Evolutionary conservation across 2,329 filamentous ascomycete species (phyloP).

Genomic region (Fusarium goolgardi): DNA sequence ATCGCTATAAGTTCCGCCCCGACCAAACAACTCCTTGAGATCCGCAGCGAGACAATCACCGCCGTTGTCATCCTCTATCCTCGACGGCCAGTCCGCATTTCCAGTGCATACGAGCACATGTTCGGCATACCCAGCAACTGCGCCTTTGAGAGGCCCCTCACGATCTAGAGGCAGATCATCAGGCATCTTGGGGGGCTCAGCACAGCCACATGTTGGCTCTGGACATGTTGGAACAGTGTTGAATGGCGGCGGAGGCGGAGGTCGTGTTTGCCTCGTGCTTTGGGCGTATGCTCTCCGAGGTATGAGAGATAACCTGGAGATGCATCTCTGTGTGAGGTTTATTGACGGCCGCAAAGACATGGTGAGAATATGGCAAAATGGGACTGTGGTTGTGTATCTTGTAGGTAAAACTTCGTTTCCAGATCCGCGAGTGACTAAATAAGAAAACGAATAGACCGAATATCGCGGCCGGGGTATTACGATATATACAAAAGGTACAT

Average conservation of each 20-base stretch:
- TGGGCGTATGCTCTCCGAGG: slow-evolving; percentile 33
- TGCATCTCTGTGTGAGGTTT: slow-evolving; percentile 26
- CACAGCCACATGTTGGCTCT: slow-evolving; percentile 79
- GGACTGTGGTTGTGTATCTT: background rate
- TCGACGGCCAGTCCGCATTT: slow-evolving; percentile 81
- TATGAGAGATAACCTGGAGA: slow-evolving; percentile 16
- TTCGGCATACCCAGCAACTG: slow-evolving; percentile 81
- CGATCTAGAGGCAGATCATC: slow-evolving; percentile 79
- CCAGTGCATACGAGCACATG: slow-evolving; percentile 89
- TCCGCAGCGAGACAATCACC: slow-evolving; percentile 75
- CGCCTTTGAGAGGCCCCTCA: slow-evolving; percentile 75
- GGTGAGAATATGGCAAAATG: background rate
- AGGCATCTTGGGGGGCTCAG: slow-evolving; percentile 72
- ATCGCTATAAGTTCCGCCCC: slow-evolving; percentile 74
- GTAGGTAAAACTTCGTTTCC: background rate
- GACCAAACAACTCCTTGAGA: slow-evolving; percentile 75
- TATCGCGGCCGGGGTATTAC: slow-evolving; percentile 33
- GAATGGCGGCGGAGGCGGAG: slow-evolving; percentile 50
- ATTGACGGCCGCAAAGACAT: slow-evolving; percentile 39
- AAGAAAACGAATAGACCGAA: slow-evolving; percentile 15
- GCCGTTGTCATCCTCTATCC: slow-evolving; percentile 83
- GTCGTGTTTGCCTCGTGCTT: slow-evolving; percentile 27
- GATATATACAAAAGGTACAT: slow-evolving; percentile 22
- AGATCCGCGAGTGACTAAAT: background rate
- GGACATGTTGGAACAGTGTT: slow-evolving; percentile 71